Conservation (phyloP, 179 eudicot species). For the Vitellaria paradoxa region DNA sequence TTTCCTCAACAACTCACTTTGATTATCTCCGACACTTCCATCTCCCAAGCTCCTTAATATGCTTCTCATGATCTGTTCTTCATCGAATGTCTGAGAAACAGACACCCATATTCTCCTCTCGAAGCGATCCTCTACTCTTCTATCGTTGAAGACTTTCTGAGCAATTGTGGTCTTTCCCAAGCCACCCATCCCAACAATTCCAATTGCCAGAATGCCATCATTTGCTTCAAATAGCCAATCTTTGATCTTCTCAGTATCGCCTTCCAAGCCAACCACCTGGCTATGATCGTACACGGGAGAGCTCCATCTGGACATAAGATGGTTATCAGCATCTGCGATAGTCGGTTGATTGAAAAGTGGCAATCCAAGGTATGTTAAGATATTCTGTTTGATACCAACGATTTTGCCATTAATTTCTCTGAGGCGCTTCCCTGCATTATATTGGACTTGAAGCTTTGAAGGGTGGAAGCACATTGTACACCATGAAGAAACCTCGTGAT, state of each 20-base stretch:
- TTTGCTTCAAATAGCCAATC: constrained; percentile 49
- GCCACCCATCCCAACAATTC: constrained; percentile 65
- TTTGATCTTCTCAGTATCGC: constrained; percentile 46
- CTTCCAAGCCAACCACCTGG: constrained; percentile 55
- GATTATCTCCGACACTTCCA: constrained; percentile 40
- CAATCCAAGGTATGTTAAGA: constrained; percentile 29
- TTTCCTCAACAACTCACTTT: constrained; percentile 39
- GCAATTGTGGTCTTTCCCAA: constrained; percentile 59
- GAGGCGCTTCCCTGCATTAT: constrained; percentile 33
- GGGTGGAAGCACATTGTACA: constrained; percentile 22
- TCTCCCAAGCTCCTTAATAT: constrained; percentile 57
- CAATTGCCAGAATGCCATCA: constrained; percentile 37
- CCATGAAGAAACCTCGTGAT: constrained; percentile 18
- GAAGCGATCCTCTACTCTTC: constrained; percentile 33
- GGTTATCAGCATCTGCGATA: constrained; percentile 25
- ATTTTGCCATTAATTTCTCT: constrained; percentile 35
- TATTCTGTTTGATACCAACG: constrained; percentile 28
- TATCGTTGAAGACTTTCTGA: constrained; percentile 47
- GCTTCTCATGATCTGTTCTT: constrained; percentile 48
- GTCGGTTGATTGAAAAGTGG: constrained; percentile 17
- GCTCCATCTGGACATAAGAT: constrained; percentile 44
- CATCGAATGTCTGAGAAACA: constrained; percentile 49
- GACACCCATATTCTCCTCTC: constrained; percentile 66
- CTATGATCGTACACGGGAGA: constrained; percentile 55
- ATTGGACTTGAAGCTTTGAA: constrained; percentile 21